These are phyloP conservation scores for Scolecobasidium constrictum DNA, from an alignment of 2,329 filamentous ascomycete species.

Conservation along the genomic window DNA sequence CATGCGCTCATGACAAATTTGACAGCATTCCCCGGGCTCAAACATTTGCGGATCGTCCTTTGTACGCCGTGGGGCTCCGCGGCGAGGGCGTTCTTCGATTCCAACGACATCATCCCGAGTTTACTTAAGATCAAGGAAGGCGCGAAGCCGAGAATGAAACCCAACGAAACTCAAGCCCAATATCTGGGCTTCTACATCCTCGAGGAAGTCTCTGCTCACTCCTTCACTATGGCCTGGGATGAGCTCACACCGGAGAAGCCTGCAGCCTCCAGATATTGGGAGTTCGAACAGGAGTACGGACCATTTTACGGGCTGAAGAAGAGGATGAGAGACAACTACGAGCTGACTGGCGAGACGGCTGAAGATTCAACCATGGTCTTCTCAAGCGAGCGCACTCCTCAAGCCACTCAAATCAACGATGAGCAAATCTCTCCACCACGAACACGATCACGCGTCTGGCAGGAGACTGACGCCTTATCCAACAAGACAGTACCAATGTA, in stretches of 20 bases:
- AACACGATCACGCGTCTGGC: not conserved
- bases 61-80: no score
- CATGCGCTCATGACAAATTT: not conserved
- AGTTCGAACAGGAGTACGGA: not conserved
- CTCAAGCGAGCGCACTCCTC: no score
- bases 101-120: not conserved
- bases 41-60: conserved; percentile 1
- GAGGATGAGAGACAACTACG: not conserved
- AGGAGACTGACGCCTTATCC: not conserved
- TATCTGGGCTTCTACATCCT: not conserved
- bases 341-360: no score
- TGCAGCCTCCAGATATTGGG: not conserved
- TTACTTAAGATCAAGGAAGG: not conserved
- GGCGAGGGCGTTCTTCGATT: no score
- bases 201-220: not conserved
- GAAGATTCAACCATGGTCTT: not conserved
- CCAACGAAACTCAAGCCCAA: not conserved
- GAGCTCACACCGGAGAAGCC: not conserved
- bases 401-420: not conserved
- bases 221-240: no score
- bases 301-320: not conserved
- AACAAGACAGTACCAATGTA: not conserved
- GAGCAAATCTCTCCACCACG: not conserved
- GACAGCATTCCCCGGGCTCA: not conserved
- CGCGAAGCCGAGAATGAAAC: not conserved